Base-by-base conservation (phyloP, 169 alveolate genomes). In the Eimeria praecox region DNA sequence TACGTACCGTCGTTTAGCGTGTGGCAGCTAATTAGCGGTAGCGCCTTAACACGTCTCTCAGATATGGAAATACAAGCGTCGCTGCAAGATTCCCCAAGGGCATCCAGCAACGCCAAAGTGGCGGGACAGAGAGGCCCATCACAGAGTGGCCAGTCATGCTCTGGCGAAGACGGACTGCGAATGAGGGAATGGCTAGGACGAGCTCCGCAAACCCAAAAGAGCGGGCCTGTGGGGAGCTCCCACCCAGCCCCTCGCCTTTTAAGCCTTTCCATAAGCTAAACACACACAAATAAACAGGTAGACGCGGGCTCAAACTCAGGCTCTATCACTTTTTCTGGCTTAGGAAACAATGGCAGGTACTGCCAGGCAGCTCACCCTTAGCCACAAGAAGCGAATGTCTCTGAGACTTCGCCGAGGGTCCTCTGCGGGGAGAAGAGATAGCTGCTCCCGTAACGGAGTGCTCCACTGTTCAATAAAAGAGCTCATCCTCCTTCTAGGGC, bases 341-440 rank as follows among this genome's bases (percentile, higher is more conserved):
- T 16, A 22, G 38, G 59, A 49, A 38, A 38, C 85, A 73, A 38
- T 27, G 24, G 64, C 16, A 3, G 24, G 87, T n/a, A 80, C 18
- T 30, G 49, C 4, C 82, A 8, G 40, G 27, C 62, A 22, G 42
- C 92, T 18, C 80, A 86, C 92, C 69, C 35, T 56, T 3, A 86
- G 35, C 92, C 92, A 86, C 33, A 86, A 86, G 56, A 42, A 9
- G 75, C 92, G 92, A 40, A 86, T 52, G 78, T 54, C 75, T 18
- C 80, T 62, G 54, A 86, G 92, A 49, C 64, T 86, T 54, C 75
- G 92, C 78, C 78, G 56, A 12, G 92, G 80, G 56, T 59, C 92
- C 59, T 86, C 80, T 35, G 75, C n/a, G 40, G 92, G 92, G 42
- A 86, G 78, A 33, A 24, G 62, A 16, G 64, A 86, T 4, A 86